Evolutionary conservation across 2,329 filamentous ascomycete species (phyloP).

Genomic region (Ascochyta pisi): DNA sequence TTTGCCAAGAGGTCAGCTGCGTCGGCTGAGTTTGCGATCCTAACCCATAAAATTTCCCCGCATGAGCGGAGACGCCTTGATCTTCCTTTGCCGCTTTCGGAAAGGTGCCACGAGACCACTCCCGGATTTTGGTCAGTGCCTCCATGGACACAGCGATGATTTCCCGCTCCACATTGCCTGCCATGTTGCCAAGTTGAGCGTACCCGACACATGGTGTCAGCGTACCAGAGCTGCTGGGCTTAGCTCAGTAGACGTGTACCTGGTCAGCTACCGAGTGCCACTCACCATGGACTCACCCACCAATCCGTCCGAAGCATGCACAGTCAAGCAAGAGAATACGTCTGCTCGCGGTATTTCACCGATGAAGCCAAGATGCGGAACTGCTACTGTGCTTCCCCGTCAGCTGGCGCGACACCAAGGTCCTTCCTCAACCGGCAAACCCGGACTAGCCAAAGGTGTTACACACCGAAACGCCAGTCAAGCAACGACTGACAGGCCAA

Average conservation of each 20-base stretch:
- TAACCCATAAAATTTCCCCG: constrained; percentile 4
- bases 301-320: background rate
- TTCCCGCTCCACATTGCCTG: background rate
- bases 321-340: background rate
- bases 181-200: background rate
- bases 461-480: constrained; percentile 14
- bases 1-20: constrained; percentile 11
- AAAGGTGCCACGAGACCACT: background rate
- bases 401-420: constrained; percentile 8
- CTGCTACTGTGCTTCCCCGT: constrained; percentile 13
- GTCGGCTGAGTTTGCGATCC: constrained; percentile 8
- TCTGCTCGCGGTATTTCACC: constrained; percentile 1
- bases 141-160: background rate
- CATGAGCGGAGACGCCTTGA: constrained; percentile 8
- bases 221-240: background rate
- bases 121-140: constrained; percentile 1
- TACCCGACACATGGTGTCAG: background rate
- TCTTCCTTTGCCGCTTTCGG: constrained; percentile 4
- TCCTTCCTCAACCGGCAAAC: constrained; percentile 6
- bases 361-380: constrained; percentile 4
- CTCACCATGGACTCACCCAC: background rate
- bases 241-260: background rate
- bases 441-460: constrained; percentile 9
- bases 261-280: background rate
- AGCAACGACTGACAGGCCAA: constrained; percentile 11